Evolutionary conservation across 164 flowering plant genomes (phyloP).

Genomic region (Paratinospora sagittata): DNA sequence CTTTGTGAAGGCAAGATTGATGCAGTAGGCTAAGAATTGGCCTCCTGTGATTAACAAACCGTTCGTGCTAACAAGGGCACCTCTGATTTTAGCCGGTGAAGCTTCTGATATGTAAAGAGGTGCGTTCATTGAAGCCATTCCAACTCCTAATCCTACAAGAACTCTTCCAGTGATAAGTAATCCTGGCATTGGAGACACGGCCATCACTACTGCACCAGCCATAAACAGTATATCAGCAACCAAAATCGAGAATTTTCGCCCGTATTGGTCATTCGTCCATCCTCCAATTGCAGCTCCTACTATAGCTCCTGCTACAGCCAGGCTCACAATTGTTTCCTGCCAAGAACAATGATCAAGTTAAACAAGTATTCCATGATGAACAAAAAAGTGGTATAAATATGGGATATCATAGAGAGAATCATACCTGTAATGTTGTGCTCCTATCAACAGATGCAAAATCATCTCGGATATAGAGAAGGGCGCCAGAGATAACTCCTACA

Average conservation of each 20-base stretch:
- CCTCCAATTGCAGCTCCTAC: slow-evolving; percentile 93
- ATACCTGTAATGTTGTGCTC: slow-evolving; percentile 59
- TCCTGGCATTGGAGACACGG: slow-evolving; percentile 52
- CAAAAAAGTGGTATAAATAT: not conserved
- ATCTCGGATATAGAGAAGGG: slow-evolving; percentile 79
- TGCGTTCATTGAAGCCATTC: slow-evolving; percentile 91
- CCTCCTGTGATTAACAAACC: slow-evolving; percentile 83
- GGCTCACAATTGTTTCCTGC: slow-evolving; percentile 88
- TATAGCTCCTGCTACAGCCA: slow-evolving; percentile 95
- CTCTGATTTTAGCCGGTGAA: slow-evolving; percentile 82
- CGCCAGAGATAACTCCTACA: slow-evolving; percentile 91
- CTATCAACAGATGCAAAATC: slow-evolving; percentile 57
- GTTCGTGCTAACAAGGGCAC: slow-evolving; percentile 81
- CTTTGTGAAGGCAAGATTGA: slow-evolving; percentile 67
- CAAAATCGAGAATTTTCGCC: slow-evolving; percentile 54
- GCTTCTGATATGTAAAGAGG: slow-evolving; percentile 88
- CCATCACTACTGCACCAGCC: slow-evolving; percentile 77
- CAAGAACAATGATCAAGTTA: not conserved
- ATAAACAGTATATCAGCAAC: slow-evolving; percentile 67
- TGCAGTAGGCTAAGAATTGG: slow-evolving; percentile 67
- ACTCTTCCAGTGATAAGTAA: slow-evolving; percentile 65
- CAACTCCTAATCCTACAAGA: slow-evolving; percentile 78
- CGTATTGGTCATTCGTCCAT: slow-evolving; percentile 56
- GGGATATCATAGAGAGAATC: no score
- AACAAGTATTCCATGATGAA: not conserved